phyloP scores from a whole-genome alignment of 177 flowering plant species.

The Vitis hybrid region DNA sequence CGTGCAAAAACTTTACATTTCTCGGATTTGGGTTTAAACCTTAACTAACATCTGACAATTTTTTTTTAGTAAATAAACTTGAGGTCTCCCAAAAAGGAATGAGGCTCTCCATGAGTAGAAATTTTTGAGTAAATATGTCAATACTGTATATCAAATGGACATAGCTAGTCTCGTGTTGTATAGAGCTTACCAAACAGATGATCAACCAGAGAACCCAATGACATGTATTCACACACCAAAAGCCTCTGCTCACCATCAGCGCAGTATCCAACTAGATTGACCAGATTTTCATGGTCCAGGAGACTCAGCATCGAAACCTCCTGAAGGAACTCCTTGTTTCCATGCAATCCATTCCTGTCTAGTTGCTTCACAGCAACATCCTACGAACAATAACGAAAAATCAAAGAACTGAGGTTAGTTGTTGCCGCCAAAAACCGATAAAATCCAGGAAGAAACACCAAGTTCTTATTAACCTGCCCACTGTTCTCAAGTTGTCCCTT shows the following conservation, averaged over 20 bases:
- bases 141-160: not conserved
- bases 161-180: not conserved
- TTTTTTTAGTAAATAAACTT: too few species aligned
- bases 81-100: too few species aligned
- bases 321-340: constrained; percentile 45
- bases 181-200: constrained; percentile 36
- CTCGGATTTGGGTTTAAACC: too few species aligned
- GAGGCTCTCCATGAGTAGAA: too few species aligned
- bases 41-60: too few species aligned
- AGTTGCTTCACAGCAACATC: constrained; percentile 60
- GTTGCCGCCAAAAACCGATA: not conserved
- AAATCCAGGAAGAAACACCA: too few species aligned
- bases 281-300: constrained; percentile 47
- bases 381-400: constrained; percentile 14
- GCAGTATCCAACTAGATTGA: constrained; percentile 46
- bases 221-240: constrained; percentile 49
- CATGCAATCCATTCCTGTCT: constrained; percentile 48
- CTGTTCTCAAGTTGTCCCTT: constrained; percentile 23
- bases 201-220: constrained; percentile 46
- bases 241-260: constrained; percentile 58
- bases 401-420: not conserved
- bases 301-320: constrained; percentile 39
- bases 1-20: too few species aligned
- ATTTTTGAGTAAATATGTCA: not conserved
- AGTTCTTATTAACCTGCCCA: constrained; percentile 24